Percentiles rank a stretch among this genome's conserved stretches.
phyloP scores from a whole-genome alignment of 352 stramenopile species.

The Pythium sukuiense region DNA sequence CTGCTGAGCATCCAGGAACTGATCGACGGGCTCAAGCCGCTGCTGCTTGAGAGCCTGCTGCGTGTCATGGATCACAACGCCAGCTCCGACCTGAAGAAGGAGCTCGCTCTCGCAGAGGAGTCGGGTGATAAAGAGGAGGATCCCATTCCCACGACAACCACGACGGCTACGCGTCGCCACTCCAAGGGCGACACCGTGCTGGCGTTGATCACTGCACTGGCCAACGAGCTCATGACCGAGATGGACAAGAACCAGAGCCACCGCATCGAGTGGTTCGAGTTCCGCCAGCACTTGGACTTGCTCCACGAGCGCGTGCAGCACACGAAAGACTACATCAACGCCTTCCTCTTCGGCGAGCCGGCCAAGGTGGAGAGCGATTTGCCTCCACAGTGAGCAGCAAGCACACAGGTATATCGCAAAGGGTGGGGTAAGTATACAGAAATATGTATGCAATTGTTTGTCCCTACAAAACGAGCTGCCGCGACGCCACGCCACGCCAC shows the following conservation, averaged over 20 bases:
- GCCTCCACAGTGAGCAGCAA: too few species aligned
- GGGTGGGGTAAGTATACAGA: conserved; percentile 10
- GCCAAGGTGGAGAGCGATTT: not conserved
- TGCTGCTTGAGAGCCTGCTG: conserved; percentile 37
- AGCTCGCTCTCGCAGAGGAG: not conserved
- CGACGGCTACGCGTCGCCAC: conserved; percentile 18
- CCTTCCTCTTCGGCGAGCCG: conserved; percentile 13
- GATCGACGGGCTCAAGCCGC: conserved; percentile 38
- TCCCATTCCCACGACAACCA: not conserved
- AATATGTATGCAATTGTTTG: conserved; percentile 6
- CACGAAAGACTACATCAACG: conserved; percentile 52
- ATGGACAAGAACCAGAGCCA: conserved; percentile 59
- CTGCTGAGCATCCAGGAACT: conserved; percentile 57
- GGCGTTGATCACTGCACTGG: conserved; percentile 43
- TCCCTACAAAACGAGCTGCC: conserved; percentile 7
- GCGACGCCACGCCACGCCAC: not conserved
- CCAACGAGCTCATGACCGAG: conserved; percentile 55
- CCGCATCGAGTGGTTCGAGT: conserved; percentile 76
- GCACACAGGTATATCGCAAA: not conserved
- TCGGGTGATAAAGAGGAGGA: not conserved
- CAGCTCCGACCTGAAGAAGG: conserved; percentile 8
- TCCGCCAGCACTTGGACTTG: conserved; percentile 70
- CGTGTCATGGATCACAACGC: conserved; percentile 2
- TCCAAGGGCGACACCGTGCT: conserved; percentile 38
- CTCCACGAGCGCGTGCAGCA: conserved; percentile 53